These are phyloP conservation scores for Nemania diffusa DNA, from an alignment of 2,329 filamentous ascomycete genomes.

Conservation along the genomic window DNA sequence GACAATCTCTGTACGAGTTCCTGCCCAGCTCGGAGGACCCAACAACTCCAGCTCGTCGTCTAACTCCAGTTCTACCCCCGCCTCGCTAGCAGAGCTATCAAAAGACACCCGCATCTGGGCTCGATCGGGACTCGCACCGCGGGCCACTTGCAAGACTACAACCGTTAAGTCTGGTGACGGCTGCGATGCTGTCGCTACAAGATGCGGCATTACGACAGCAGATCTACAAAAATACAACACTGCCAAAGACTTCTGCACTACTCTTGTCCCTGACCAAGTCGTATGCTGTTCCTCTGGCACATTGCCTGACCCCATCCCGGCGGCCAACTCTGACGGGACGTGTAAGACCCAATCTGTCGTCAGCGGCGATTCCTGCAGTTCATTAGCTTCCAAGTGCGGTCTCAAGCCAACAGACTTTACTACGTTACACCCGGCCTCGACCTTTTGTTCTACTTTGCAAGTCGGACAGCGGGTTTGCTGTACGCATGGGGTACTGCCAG, in stretches of 20 bases:
- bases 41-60: background rate
- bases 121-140: background rate
- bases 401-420: slow-evolving; percentile 42
- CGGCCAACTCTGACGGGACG: background rate
- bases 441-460: slow-evolving; percentile 50
- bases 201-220: background rate
- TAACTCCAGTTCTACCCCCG: background rate
- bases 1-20: slow-evolving; percentile 9
- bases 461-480: slow-evolving; percentile 53
- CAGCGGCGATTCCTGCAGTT: slow-evolving; percentile 33
- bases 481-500: slow-evolving; percentile 49
- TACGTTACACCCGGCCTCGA: slow-evolving; percentile 41
- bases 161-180: slow-evolving; percentile 7
- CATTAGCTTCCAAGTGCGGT: slow-evolving; percentile 44
- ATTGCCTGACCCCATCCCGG: background rate
- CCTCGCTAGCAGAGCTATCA: background rate
- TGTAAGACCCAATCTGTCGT: background rate
- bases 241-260: slow-evolving; percentile 3
- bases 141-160: slow-evolving; percentile 9
- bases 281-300: slow-evolving; percentile 13
- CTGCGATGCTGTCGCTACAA: slow-evolving; percentile 7
- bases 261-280: slow-evolving; percentile 5
- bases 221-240: background rate
- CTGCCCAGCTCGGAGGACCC: background rate
- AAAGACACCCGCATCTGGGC: background rate